These are phyloP conservation scores for Diplodia scrobiculata DNA, from an alignment of 2,329 filamentous ascomycete species.

Conservation along the genomic window DNA sequence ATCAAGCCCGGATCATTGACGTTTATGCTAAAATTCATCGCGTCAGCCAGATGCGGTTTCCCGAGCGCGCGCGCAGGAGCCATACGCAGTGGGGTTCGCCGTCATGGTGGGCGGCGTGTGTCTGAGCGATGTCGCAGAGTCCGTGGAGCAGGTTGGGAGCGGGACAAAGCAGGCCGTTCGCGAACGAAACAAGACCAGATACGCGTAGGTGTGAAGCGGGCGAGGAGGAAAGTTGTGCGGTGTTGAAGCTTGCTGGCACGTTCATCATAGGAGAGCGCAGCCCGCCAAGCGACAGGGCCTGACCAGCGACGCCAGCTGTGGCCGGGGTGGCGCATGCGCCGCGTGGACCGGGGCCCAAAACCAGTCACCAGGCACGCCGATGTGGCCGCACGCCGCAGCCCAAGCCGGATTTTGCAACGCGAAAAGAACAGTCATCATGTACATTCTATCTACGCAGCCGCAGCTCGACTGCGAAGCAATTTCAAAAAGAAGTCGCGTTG, in stretches of 20 bases:
- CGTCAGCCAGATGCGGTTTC: slow-evolving; percentile 18
- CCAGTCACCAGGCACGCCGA: slow-evolving; percentile 18
- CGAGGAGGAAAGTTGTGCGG: slow-evolving; percentile 24
- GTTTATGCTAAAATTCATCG: slow-evolving; percentile 60
- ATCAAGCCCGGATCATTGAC: slow-evolving; percentile 71
- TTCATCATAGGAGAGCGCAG: slow-evolving; percentile 25
- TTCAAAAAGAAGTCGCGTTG: background rate
- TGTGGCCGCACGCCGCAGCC: slow-evolving; percentile 3
- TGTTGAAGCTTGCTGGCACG: slow-evolving; percentile 29
- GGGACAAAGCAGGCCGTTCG: slow-evolving; percentile 21
- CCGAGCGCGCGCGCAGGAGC: slow-evolving; percentile 18
- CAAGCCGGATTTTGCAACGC: background rate
- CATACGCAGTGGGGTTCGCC: slow-evolving; percentile 47
- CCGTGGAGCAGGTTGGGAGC: background rate
- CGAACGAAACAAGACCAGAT: slow-evolving; percentile 9
- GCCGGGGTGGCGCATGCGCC: slow-evolving; percentile 21
- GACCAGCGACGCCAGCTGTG: slow-evolving; percentile 1
- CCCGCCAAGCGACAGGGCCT: slow-evolving; percentile 28
- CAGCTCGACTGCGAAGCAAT: slow-evolving; percentile 9
- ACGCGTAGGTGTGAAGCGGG: slow-evolving; percentile 18
- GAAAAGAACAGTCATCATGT: slow-evolving; percentile 2
- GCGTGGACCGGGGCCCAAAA: slow-evolving; percentile 13
- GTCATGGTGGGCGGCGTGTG: slow-evolving; percentile 41
- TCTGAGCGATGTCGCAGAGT: slow-evolving; percentile 20
- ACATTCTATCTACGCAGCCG: slow-evolving; percentile 25